Evolutionary conservation across 139 green algal species (phyloP).

Genomic region (Ulvella scutata): DNA sequence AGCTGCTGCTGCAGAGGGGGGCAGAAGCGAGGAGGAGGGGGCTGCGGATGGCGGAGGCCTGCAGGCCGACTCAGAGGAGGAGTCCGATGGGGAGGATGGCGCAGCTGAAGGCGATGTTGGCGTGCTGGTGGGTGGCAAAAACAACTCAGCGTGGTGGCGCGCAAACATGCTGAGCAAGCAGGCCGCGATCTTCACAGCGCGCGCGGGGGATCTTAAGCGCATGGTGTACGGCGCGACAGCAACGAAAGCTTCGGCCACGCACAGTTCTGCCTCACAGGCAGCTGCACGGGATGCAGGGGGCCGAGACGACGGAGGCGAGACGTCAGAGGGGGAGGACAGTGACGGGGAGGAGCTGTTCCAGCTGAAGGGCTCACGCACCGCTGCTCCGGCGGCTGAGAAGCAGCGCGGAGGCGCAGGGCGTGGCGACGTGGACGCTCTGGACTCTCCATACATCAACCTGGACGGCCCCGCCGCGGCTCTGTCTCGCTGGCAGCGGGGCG

Average conservation of each 20-base stretch:
- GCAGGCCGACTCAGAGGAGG: conserved; percentile 8
- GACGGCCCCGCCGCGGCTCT: conserved; percentile 5
- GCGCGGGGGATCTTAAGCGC: conserved; percentile 19
- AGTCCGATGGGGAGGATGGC: background rate
- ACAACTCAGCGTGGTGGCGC: conserved; percentile 8
- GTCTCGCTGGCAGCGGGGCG: conserved; percentile 15
- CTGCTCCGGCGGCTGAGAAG: background rate
- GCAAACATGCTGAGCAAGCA: conserved; percentile 5
- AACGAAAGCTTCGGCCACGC: background rate
- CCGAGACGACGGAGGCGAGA: conserved; percentile 11
- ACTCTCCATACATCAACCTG: conserved; percentile 28
- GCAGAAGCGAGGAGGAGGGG: background rate
- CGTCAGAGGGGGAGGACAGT: conserved; percentile 10
- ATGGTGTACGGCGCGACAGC: conserved; percentile 5
- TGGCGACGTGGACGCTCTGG: conserved; percentile 10
- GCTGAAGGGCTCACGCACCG: conserved; percentile 7
- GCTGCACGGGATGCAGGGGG: background rate
- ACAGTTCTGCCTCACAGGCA: background rate
- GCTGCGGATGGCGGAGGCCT: conserved; percentile 21
- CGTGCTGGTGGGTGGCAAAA: background rate
- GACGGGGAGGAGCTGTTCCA: conserved; percentile 28
- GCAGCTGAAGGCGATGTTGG: conserved; percentile 5
- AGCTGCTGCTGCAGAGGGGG: conserved; percentile 7
- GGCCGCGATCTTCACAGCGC: conserved; percentile 15
- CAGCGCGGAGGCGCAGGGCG: background rate